Conservation (phyloP, 208 protist species). For the Trypanosoma lewisi region DNA sequence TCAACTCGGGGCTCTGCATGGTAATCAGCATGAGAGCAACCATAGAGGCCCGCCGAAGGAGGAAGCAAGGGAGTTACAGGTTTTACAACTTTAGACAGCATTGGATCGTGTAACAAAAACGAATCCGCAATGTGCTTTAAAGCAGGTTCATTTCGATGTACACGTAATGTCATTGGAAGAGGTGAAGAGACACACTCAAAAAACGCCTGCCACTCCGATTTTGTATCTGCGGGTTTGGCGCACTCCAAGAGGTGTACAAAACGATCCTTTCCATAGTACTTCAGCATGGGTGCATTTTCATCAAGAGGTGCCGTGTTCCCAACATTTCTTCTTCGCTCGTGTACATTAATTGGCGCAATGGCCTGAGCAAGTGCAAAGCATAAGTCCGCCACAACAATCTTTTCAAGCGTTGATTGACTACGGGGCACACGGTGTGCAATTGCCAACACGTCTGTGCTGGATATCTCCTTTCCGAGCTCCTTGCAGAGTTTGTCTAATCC, state of each 20-base stretch:
- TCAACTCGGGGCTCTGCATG: constrained; percentile 60
- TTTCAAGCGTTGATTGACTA: constrained; percentile 66
- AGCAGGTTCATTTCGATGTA: constrained; percentile 71
- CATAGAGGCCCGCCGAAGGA: constrained; percentile 39
- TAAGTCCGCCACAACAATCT: constrained; percentile 73
- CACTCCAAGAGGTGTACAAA: constrained; percentile 48
- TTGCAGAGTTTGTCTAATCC: constrained; percentile 53
- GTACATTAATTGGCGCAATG: constrained; percentile 51
- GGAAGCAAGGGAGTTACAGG: constrained; percentile 38
- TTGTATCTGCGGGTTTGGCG: not conserved
- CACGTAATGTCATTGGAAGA: constrained; percentile 85
- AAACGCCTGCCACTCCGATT: constrained; percentile 70
- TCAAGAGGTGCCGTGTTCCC: constrained; percentile 41
- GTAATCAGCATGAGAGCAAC: constrained; percentile 77
- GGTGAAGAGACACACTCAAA: constrained; percentile 46
- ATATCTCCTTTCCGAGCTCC: constrained; percentile 44
- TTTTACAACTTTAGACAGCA: constrained; percentile 33
- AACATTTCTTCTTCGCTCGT: constrained; percentile 62
- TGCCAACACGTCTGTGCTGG: constrained; percentile 55
- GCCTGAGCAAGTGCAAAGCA: constrained; percentile 82
- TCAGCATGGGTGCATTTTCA: constrained; percentile 57
- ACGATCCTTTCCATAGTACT: constrained; percentile 75
- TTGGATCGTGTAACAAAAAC: constrained; percentile 33
- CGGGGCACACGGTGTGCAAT: constrained; percentile 75
- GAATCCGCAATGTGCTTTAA: constrained; percentile 36